Evolutionary conservation across 768 basidiomycete species (phyloP), one percentile per base, ranked within the genome.

Genomic region (Trametes cubensis): DNA sequence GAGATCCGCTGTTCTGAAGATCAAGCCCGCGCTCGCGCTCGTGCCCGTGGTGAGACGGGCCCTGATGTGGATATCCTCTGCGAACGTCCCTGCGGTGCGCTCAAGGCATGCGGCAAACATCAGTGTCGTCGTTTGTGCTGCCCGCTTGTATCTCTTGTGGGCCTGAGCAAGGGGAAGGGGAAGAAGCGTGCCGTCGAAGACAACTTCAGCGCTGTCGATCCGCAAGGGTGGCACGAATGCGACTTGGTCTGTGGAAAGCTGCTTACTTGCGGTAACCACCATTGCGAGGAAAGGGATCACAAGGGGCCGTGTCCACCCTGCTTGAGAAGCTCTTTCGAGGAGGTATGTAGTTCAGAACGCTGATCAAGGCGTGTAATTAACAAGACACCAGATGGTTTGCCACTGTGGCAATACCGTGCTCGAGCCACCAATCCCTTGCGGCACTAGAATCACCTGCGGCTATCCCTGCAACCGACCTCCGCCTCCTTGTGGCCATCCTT

Each of bases 401-500:
- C 75, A 82, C 50, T 98, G 96, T 72, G 90, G 90, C 0, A 81
- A 85, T n/a, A 98, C 94, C 2, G 81, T 92, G 17, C 76, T 95
- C 21, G 89, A 94, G 38, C 95, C 95, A 0, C 95, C 95, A 0
- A 86, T 97, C 40, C 84, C 89, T 0, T 98, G 96, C 67, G 94
- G 92, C 17, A 95, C 90, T 0, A 77, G 75, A 26, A 85, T 99
- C 66, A 74, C 77, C 40, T 99, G 97, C 70, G 75, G 78, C 1
- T 91, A 89, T 74, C 94, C 91, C 0, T 99, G 97, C 73, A 78
- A 83, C 39, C 81, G 83, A 2, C 85, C 88, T 1, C 74, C 84
- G 1, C 88, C 87, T 0, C 69, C 82, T 0, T 99, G 97, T 67
- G 95, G 94, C 0, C 97, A 98, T 68, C 84, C 89, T 0, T 83